A percentile compares a stretch with the other conserved stretches of the same genome.
Conservation (phyloP, 257 asterid species). For the Nicotiana paniculata region DNA sequence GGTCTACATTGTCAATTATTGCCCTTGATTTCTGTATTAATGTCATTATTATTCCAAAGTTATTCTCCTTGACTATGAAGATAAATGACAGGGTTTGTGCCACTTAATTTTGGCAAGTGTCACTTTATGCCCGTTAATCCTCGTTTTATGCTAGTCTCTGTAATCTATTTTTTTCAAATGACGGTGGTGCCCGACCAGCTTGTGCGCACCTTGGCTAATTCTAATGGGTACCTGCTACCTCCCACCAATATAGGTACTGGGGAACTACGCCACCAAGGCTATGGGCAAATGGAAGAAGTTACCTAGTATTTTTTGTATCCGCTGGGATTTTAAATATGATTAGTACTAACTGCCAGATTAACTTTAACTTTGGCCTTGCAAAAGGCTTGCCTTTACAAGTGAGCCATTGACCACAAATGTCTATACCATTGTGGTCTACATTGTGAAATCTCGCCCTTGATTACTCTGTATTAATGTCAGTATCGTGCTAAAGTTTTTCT, state of each 20-base stretch:
- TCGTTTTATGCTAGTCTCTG: constrained; percentile 16
- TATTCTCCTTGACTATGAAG: not conserved
- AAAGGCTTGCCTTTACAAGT: not conserved
- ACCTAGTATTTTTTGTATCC: not conserved
- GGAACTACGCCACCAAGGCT: not conserved
- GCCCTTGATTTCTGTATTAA: not conserved
- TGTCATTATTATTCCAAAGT: not conserved
- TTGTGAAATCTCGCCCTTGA: not conserved
- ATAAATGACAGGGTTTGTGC: not conserved
- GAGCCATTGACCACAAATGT: not conserved
- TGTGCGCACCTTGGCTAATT: too few relatives aligned
- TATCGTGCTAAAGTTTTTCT: not conserved
- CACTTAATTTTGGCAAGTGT: constrained; percentile 43
- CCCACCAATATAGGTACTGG: not conserved
- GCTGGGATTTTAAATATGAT: not conserved
- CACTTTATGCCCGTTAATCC: constrained; percentile 56
- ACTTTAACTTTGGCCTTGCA: not conserved
- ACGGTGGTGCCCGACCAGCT: too few relatives aligned
- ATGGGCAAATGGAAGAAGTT: not conserved
- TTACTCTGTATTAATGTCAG: not conserved
- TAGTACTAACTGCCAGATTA: too few relatives aligned
- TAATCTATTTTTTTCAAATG: too few relatives aligned
- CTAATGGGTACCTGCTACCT: not conserved
- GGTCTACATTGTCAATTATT: too few relatives aligned
- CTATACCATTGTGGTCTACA: not conserved